Conservation (phyloP, 805 yeast genomes). For the Clavispora santaluciae region DNA sequence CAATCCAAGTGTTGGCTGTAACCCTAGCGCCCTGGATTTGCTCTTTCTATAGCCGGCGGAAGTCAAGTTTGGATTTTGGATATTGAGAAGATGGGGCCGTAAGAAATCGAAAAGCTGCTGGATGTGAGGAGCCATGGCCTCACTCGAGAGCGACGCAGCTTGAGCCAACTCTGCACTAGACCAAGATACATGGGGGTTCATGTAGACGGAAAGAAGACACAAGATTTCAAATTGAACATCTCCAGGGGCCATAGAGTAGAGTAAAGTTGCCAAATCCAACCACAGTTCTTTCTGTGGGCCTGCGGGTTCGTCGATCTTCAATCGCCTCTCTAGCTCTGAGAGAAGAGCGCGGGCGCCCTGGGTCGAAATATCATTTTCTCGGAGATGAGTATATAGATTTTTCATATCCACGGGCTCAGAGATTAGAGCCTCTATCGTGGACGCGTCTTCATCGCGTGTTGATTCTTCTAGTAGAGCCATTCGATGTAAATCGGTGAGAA, state of each 20-base stretch:
- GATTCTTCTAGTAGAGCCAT: neutral
- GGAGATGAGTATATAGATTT: neutral
- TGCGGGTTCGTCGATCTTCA: neutral
- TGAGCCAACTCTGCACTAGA: constrained; percentile 6
- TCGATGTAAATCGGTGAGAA: no score
- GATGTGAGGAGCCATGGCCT: neutral
- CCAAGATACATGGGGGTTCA: constrained; percentile 32
- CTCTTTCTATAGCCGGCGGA: constrained; percentile 1
- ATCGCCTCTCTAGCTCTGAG: neutral
- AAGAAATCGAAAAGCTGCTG: neutral
- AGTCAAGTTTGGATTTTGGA: constrained; percentile 2
- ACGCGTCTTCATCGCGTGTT: neutral
- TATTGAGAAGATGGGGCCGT: constrained; percentile 2
- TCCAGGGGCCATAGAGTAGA: neutral
- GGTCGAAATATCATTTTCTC: neutral
- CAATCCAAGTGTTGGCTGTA: constrained; percentile 17
- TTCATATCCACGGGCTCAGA: neutral
- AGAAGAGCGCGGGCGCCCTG: neutral
- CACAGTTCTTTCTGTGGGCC: neutral
- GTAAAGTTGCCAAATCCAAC: neutral
- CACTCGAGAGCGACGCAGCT: neutral
- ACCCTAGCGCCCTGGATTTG: constrained; percentile 3
- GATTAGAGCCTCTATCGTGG: neutral
- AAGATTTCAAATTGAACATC: neutral
- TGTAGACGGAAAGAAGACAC: constrained; percentile 14